phyloP scores from a whole-genome alignment of 768 basidiomycete genomes.

The Auricularia cornea region DNA sequence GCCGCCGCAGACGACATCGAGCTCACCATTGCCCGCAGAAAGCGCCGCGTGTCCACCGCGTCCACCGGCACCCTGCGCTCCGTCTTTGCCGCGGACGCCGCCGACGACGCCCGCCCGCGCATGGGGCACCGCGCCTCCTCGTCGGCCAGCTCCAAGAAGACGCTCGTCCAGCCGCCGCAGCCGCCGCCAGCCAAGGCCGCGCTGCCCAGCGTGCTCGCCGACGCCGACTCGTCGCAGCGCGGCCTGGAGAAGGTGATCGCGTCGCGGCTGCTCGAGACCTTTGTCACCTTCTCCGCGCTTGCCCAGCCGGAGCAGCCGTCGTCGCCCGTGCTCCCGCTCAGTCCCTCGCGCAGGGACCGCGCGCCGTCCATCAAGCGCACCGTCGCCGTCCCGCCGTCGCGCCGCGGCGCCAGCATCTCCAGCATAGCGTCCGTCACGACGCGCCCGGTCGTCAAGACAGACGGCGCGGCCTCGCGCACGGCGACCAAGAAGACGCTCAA shows the following conservation, averaged over 20 bases:
- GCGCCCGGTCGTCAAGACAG: not conserved
- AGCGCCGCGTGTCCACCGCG: conserved; percentile 30
- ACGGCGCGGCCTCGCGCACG: conserved; percentile 19
- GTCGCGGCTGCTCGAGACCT: conserved; percentile 72
- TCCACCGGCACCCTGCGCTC: not conserved
- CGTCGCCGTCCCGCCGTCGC: not conserved
- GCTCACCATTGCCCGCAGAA: conserved; percentile 47
- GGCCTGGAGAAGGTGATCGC: conserved; percentile 61
- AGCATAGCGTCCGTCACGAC: not conserved
- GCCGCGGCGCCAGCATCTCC: not conserved
- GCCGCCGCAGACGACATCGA: conserved; percentile 63
- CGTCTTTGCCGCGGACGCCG: not conserved
- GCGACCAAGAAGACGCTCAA: conserved; percentile 5
- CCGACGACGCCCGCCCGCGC: not conserved
- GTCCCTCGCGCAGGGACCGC: not conserved
- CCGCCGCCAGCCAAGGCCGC: not conserved
- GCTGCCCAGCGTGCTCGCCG: not conserved
- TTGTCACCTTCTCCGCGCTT: conserved; percentile 33
- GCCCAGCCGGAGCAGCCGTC: not conserved
- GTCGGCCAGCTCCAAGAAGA: not conserved
- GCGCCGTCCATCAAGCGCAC: not conserved
- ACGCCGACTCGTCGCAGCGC: conserved; percentile 38
- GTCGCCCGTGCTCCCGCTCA: conserved; percentile 7
- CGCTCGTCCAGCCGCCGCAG: not conserved
- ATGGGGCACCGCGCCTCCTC: not conserved